Evolutionary conservation across 495 filamentous ascomycete species (phyloP), one percentile per base, ranked within the genome.

Genomic region (Penicillium bialowiezense): DNA sequence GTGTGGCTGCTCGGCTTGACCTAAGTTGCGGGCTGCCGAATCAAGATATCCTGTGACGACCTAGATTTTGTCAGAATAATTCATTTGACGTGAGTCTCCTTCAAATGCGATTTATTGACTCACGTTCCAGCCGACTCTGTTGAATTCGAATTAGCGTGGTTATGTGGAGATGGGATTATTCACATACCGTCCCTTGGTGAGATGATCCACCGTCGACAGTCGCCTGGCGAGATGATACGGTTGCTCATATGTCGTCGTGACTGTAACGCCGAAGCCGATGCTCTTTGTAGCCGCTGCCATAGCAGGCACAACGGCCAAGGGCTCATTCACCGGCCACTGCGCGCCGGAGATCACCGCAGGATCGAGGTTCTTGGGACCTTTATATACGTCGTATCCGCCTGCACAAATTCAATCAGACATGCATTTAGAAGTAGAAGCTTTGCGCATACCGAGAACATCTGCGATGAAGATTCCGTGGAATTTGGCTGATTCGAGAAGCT

Each of bases 1-100:
- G 37, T 71, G 62, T 18, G 67, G 69, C 55, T 86, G 83, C 38
- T 82, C 69, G 4, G 69, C 62, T 37, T 67, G 65, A 21, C 80
- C 80, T 20, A 87, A 45, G 63, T 87, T 87, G 17, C 75, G 72
- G 0, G 85, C 84, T 1, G 84, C 83, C 8, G 79, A 83, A 60
- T 87, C 82, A 4, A 87, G 72, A 59, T 86, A 87, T 43, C 81
- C 78, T 0, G 83, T 87, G 1, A 88, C 85, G 42, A 88, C 77
- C 69, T 75, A 24, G 24, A 32, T 26, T 1, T 17, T 23, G 20
- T 55, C 32, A 54, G 13, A 24, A 45, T 36, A 4, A 37, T 28
- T 26, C 13, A 23, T 21, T 28, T n/a, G n/a, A n/a, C n/a, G n/a
- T n/a, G n/a, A n/a, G n/a, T n/a, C n/a, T n/a, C n/a, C n/a, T n/a